A percentile compares a stretch with the other conserved stretches of the same genome.
phyloP scores from a whole-genome alignment of 2,329 filamentous ascomycete genomes.

The Periglandula ipomoeae region DNA sequence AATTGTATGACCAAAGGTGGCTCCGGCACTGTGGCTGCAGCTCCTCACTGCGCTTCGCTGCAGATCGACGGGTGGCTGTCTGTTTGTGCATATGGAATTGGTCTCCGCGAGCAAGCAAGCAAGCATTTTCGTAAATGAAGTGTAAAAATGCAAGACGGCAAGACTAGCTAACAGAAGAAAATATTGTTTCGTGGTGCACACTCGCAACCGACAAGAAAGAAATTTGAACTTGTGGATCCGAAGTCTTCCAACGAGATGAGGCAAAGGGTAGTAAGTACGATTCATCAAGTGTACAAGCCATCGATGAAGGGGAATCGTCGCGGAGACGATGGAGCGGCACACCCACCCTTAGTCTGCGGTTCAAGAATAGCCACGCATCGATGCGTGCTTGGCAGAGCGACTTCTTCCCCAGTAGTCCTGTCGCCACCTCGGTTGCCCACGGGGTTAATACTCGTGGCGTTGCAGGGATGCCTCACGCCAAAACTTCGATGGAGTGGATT shows the following conservation, averaged over 20 bases:
- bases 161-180: too few relatives aligned
- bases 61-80: slow-evolving; percentile 3
- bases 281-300: background rate
- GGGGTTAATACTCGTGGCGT: slow-evolving; percentile 7
- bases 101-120: background rate
- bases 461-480: slow-evolving; percentile 3
- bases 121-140: too few relatives aligned
- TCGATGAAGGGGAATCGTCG: too few relatives aligned
- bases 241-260: background rate
- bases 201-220: too few relatives aligned
- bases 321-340: too few relatives aligned
- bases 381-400: background rate
- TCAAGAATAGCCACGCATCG: slow-evolving; percentile 3
- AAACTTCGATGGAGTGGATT: background rate
- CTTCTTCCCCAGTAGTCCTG: background rate
- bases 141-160: too few relatives aligned
- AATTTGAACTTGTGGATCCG: too few relatives aligned
- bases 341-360: too few relatives aligned
- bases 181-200: too few relatives aligned
- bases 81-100: background rate
- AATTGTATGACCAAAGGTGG: background rate
- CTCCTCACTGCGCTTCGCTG: background rate
- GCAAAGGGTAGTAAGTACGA: background rate
- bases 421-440: slow-evolving; percentile 8
- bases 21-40: slow-evolving; percentile 6